Conservation (phyloP, 148 eudicot species). For the Arbutus unedo region DNA sequence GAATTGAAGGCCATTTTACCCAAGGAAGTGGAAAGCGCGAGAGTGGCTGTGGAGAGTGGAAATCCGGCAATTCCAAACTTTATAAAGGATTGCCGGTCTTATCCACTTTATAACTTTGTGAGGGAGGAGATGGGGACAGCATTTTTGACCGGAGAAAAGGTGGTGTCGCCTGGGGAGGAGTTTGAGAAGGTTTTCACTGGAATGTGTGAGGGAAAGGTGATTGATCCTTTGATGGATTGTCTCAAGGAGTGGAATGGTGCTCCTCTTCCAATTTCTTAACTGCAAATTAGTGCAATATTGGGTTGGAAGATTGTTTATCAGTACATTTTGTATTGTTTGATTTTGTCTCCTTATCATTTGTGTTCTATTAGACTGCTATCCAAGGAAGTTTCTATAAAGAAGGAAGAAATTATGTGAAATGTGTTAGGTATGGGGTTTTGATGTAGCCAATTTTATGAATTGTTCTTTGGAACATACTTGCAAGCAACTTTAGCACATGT, state of each 20-base stretch:
- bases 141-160: conserved; percentile 37
- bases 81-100: conserved; percentile 43
- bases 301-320: neutral
- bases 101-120: conserved; percentile 45
- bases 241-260: conserved; percentile 46
- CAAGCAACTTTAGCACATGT: neutral
- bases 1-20: conserved; percentile 38
- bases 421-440: neutral
- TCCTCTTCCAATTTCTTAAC: conserved; percentile 42
- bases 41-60: conserved; percentile 34
- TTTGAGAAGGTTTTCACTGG: conserved; percentile 44
- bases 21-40: conserved; percentile 33
- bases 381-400: neutral
- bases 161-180: conserved; percentile 42
- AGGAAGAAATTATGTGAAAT: neutral
- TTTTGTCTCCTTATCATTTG: neutral
- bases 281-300: neutral
- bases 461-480: neutral
- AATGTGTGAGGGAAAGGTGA: conserved; percentile 29
- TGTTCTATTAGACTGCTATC: neutral
- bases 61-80: conserved; percentile 26
- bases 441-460: neutral
- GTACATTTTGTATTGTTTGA: neutral
- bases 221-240: conserved; percentile 49
- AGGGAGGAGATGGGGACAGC: conserved; percentile 37